Conservation (phyloP, 148 eudicot species). For the Chenopodium quinoa region DNA sequence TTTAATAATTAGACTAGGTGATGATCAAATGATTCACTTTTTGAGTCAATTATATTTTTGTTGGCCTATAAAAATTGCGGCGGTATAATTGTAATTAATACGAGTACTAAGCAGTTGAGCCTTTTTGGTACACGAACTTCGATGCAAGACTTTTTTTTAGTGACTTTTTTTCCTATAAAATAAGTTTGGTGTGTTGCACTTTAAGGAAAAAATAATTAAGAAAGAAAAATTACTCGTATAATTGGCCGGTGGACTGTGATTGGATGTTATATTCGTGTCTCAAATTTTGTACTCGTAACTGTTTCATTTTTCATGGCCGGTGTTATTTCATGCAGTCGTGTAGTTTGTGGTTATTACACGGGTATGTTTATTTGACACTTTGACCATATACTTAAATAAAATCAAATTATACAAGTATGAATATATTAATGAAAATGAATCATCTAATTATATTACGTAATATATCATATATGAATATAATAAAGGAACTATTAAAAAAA, state of each 20-base stretch:
- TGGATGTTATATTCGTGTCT: constrained; percentile 13
- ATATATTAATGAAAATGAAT: background rate
- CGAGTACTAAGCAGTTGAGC: background rate
- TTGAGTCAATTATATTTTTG: too few species aligned
- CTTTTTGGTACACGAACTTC: background rate
- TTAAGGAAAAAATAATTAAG: background rate
- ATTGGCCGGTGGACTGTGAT: constrained; percentile 15
- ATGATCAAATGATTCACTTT: background rate
- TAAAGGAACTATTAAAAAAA: background rate
- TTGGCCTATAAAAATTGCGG: background rate
- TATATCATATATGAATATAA: background rate
- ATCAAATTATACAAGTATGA: too few species aligned
- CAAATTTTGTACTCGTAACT: background rate
- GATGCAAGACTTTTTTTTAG: background rate
- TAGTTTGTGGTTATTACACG: too few species aligned
- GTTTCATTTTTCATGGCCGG: constrained; percentile 19
- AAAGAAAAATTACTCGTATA: background rate
- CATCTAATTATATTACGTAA: too few species aligned
- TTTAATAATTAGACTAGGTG: background rate
- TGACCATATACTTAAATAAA: background rate
- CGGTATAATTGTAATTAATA: background rate
- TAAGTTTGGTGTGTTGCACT: background rate
- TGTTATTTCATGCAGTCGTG: constrained; percentile 9
- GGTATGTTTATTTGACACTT: constrained; percentile 4
- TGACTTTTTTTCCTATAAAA: background rate